A percentile compares a stretch with the other conserved stretches of the same genome.
Evolutionary conservation across 2,329 filamentous ascomycete genomes (phyloP).

Genomic region (Ophiostoma quercus): DNA sequence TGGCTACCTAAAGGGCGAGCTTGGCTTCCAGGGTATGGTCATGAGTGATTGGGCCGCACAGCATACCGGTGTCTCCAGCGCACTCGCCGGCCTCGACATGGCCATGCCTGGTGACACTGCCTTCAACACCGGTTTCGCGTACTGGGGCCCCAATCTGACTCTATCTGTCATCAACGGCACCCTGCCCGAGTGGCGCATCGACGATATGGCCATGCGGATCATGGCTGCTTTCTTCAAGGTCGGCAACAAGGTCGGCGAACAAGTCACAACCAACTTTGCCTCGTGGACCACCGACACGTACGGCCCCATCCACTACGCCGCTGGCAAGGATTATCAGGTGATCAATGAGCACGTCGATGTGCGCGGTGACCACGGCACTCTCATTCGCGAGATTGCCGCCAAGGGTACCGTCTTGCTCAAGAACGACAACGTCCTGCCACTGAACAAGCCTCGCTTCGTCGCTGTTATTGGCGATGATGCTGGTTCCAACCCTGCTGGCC

Average conservation of each 20-base stretch:
- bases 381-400: conserved; percentile 72
- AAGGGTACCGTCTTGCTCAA: conserved; percentile 86
- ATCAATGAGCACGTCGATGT: conserved; percentile 83
- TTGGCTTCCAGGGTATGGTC: conserved; percentile 62
- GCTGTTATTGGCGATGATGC: conserved; percentile 80
- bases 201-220: conserved; percentile 69
- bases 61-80: conserved; percentile 60
- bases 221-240: conserved; percentile 52
- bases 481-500: conserved; percentile 65
- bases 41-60: conserved; percentile 59
- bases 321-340: conserved; percentile 50
- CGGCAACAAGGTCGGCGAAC: conserved; percentile 46
- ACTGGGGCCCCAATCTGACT: conserved; percentile 59
- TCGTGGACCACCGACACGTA: conserved; percentile 79
- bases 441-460: conserved; percentile 71
- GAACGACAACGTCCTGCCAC: conserved; percentile 71
- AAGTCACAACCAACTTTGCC: conserved; percentile 68
- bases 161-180: conserved; percentile 72
- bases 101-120: conserved; percentile 60
- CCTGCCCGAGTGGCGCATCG: conserved; percentile 62
- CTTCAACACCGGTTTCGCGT: conserved; percentile 58
- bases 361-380: conserved; percentile 62
- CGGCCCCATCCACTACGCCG: conserved; percentile 61
- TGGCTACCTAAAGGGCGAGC: conserved; percentile 57
- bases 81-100: conserved; percentile 76